Evolutionary conservation across 2,329 filamentous ascomycete genomes (phyloP).

Genomic region (Neoascochyta sp.): DNA sequence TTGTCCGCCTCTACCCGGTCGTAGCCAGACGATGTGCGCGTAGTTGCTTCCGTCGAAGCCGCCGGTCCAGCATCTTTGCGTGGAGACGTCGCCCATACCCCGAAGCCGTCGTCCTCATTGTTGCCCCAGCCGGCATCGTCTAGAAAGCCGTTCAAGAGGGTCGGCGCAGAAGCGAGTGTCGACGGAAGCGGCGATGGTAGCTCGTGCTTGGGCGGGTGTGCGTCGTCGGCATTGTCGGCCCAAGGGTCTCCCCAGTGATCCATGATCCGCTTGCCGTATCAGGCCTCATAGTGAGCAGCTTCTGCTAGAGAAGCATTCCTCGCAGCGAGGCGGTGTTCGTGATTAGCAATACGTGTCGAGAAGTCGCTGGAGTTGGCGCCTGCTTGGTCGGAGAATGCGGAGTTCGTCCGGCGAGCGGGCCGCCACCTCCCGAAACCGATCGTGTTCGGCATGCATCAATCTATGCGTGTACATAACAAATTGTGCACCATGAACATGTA

Average conservation of each 20-base stretch:
- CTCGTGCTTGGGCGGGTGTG: constrained; percentile 21
- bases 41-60: constrained; percentile 1
- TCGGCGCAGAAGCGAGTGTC: constrained; percentile 13
- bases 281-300: constrained; percentile 37
- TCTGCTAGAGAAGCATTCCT: constrained; percentile 31
- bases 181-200: constrained; percentile 18
- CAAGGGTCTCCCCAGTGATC: constrained; percentile 44
- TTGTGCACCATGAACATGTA: too few species aligned
- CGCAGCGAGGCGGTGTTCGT: constrained; percentile 5
- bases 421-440: too few species aligned
- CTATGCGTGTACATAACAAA: too few species aligned
- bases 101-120: constrained; percentile 26
- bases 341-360: too few species aligned
- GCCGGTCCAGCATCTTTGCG: constrained; percentile 3
- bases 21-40: constrained; percentile 1
- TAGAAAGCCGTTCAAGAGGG: constrained; percentile 29
- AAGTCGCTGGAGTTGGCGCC: too few species aligned
- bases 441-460: too few species aligned
- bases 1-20: not conserved
- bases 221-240: constrained; percentile 34
- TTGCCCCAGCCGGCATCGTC: constrained; percentile 38
- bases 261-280: constrained; percentile 30
- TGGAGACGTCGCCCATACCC: constrained; percentile 25
- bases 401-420: too few species aligned
- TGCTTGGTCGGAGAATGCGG: too few species aligned